Percentiles rank a stretch among this genome's conserved stretches.
These are phyloP conservation scores for Tetrastigma voinierianum DNA, from an alignment of 164 flowering plant species.

Conservation along the genomic window DNA sequence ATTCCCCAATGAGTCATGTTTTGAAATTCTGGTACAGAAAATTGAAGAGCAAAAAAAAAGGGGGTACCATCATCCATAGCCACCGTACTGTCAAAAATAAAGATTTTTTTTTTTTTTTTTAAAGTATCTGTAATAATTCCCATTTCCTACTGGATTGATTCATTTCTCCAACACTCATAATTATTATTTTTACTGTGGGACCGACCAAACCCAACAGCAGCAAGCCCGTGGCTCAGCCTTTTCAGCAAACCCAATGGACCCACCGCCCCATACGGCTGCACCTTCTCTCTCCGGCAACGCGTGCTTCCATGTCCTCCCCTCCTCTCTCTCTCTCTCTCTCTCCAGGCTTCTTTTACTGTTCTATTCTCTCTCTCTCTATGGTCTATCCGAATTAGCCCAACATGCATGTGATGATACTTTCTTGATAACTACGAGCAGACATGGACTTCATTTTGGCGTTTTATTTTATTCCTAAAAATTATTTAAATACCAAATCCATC, in stretches of 20 bases:
- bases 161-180: neutral
- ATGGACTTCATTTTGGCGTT: slow-evolving; percentile 4
- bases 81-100: neutral
- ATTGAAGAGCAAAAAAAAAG: neutral
- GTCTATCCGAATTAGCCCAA: slow-evolving; percentile 11
- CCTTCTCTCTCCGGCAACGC: slow-evolving; percentile 49
- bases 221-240: slow-evolving; percentile 20
- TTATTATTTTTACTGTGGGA: slow-evolving; percentile 13
- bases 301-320: slow-evolving; percentile 37
- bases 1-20: slow-evolving; percentile 3
- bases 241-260: slow-evolving; percentile 29
- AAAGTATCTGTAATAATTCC: neutral
- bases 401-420: slow-evolving; percentile 20
- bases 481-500: neutral
- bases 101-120: neutral
- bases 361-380: neutral
- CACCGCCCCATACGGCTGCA: slow-evolving; percentile 36
- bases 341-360: neutral
- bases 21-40: slow-evolving; percentile 1
- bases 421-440: slow-evolving; percentile 19
- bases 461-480: neutral
- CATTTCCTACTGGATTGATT: neutral
- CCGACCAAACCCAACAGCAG: slow-evolving; percentile 16
- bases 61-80: neutral
- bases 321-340: slow-evolving; percentile 14